Evolutionary conservation across 2,329 filamentous ascomycete species (phyloP), one percentile per base, ranked within the genome.

Genomic region (Cephalotrichum gorgonifer): DNA sequence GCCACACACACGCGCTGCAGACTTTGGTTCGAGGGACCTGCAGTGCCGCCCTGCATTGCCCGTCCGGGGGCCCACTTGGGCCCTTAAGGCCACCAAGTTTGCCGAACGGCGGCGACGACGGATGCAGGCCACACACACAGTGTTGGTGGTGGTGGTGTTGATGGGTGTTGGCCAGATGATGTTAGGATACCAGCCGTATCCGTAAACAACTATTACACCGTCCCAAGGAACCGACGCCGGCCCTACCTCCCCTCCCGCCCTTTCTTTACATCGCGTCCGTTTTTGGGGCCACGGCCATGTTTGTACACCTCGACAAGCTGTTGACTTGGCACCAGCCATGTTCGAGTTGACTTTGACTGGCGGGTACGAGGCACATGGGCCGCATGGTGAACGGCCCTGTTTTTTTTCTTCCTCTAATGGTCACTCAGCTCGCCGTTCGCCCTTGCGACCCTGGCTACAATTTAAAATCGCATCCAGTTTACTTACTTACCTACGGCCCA

Each of bases 281-380:
- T 26, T 43, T 42, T 30, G 43, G 38, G 47, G 47, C 22, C 47
- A 28, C 20, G 39, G 39, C 39, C 47, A 11, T 28, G 12, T 43
- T 43, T 48, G 47, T 48, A 27, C 38, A 35, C 27, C 41, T 33
- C 39, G 20, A 43, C 35, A 43, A 22, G 26, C 26, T 42, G 30
- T 39, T 48, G 39, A 48, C 41, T 43, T 48, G 39, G 39, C 47
- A 26, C 38, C 27, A 43, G 23, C 22, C 6, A 15, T 27, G 22
- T 26, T 25, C 39, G 15, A 26, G 31, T 28, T 25, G 30, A 28
- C 25, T 26, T 39, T 20, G 35, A 22, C 35, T 20, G 35, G 35
- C 35, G 44, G 28, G 30, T 25, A 11, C 17, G 31, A 22, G 30
- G 47, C 44, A 48, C 27, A 30, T 30, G 47, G n/a, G 39, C 47